Conservation (phyloP, 1,284 basidiomycete genomes). For the Irpex rosettiformis region DNA sequence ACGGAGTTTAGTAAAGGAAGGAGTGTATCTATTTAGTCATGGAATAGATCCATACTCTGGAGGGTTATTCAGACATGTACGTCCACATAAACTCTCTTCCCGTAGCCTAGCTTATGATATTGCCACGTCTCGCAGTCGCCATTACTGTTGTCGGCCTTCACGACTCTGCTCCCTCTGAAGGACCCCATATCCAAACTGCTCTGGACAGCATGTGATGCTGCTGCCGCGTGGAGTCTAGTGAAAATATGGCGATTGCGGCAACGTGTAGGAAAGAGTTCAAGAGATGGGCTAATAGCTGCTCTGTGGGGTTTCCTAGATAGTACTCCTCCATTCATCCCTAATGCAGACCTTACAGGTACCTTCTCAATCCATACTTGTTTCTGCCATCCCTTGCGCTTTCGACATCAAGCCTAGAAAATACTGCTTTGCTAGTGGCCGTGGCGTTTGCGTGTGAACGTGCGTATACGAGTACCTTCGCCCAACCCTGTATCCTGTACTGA, state of each 20-base stretch:
- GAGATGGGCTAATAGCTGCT: conserved; percentile 57
- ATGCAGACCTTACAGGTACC: conserved; percentile 49
- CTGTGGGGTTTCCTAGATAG: conserved; percentile 63
- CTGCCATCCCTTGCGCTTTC: conserved; percentile 79
- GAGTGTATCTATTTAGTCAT: conserved; percentile 72
- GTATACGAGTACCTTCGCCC: conserved; percentile 13
- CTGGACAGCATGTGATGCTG: conserved; percentile 70
- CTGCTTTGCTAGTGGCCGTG: conserved; percentile 57
- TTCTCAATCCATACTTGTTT: conserved; percentile 87
- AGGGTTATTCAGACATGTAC: conserved; percentile 80
- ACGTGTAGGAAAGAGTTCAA: conserved; percentile 38
- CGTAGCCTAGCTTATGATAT: conserved; percentile 12
- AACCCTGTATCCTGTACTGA: neutral
- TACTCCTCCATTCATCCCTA: too few relatives aligned
- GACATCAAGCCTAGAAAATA: conserved; percentile 76
- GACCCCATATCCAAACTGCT: conserved; percentile 46
- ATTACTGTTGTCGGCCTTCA: conserved; percentile 74
- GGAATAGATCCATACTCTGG: conserved; percentile 83
- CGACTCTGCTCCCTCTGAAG: conserved; percentile 58
- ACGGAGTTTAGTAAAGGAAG: conserved; percentile 73
- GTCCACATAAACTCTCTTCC: conserved; percentile 23
- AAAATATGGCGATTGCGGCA: conserved; percentile 64
- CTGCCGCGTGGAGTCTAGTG: conserved; percentile 65
- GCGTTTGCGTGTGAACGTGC: conserved; percentile 70
- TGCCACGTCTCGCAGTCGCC: conserved; percentile 59